Percentiles rank a stretch among this genome's conserved stretches.
These are phyloP conservation scores for Schoenoplectus tabernaemontani DNA, from an alignment of 202 grass and related monocot genomes.

Conservation along the genomic window DNA sequence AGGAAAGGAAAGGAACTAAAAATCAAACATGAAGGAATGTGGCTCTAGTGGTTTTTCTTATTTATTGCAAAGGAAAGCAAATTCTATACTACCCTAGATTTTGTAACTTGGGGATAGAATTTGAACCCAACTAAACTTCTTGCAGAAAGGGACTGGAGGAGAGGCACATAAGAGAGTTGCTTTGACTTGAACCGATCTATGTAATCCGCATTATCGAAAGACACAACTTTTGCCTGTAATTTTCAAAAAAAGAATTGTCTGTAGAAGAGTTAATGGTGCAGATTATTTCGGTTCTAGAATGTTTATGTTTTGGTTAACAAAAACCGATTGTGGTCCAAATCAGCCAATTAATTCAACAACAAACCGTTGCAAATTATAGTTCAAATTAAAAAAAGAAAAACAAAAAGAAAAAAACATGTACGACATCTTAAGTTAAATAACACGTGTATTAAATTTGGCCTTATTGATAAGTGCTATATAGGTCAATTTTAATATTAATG, in stretches of 20 bases:
- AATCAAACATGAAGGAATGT: conserved; percentile 1
- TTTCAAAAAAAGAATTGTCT: background rate
- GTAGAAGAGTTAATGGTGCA: background rate
- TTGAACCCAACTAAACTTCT: background rate
- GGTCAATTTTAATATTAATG: too few species aligned
- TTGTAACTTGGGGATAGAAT: background rate
- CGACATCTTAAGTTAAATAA: too few species aligned
- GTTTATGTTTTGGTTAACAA: background rate
- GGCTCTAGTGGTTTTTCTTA: background rate
- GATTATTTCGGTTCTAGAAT: background rate
- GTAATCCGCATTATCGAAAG: background rate
- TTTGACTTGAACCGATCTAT: background rate
- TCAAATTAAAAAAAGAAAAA: background rate
- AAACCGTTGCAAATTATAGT: background rate
- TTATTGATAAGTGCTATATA: too few species aligned
- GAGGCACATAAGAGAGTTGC: background rate
- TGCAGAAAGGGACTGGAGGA: background rate
- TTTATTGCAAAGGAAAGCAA: background rate
- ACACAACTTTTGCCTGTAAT: background rate
- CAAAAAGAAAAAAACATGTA: too few species aligned
- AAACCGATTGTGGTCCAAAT: background rate
- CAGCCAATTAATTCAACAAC: background rate
- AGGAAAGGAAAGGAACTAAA: background rate
- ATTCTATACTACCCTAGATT: background rate
- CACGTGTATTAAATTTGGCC: too few species aligned